A percentile compares a stretch with the other conserved stretches of the same genome.
phyloP scores from a whole-genome alignment of 1,139 yeast genomes.

The Schwanniomyces etchellsii region DNA sequence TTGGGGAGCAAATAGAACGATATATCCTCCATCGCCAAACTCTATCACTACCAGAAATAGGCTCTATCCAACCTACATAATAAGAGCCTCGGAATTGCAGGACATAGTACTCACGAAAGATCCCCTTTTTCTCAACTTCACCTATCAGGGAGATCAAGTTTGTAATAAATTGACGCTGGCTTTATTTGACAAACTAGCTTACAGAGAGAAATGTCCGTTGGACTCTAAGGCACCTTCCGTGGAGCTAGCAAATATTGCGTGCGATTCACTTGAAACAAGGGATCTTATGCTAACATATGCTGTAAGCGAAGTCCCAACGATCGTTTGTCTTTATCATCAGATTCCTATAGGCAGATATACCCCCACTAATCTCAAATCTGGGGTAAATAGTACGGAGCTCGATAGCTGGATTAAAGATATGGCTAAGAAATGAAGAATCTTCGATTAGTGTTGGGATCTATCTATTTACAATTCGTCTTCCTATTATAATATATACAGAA shows the following conservation, averaged over 20 bases:
- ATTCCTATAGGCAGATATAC: slow-evolving; percentile 50
- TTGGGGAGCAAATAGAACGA: slow-evolving; percentile 12
- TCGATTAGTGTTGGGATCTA: neutral
- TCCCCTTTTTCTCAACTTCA: slow-evolving; percentile 70
- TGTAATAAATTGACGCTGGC: slow-evolving; percentile 62
- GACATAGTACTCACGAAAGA: slow-evolving; percentile 47
- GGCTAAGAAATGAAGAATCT: slow-evolving; percentile 1
- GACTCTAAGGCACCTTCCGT: slow-evolving; percentile 26
- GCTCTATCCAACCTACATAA: slow-evolving; percentile 36
- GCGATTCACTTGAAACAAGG: slow-evolving; percentile 58
- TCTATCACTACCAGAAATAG: slow-evolving; percentile 36
- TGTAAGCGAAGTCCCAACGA: slow-evolving; percentile 55
- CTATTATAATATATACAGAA: slow-evolving; percentile 4
- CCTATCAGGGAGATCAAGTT: slow-evolving; percentile 57
- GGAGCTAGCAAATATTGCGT: slow-evolving; percentile 64
- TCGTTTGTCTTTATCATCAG: slow-evolving; percentile 65
- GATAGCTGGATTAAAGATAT: slow-evolving; percentile 45
- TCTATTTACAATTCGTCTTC: too few relatives aligned
- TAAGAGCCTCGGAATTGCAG: slow-evolving; percentile 50
- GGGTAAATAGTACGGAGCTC: slow-evolving; percentile 48
- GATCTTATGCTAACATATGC: slow-evolving; percentile 56
- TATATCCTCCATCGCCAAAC: slow-evolving; percentile 32
- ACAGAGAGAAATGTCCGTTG: slow-evolving; percentile 44
- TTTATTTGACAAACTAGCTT: slow-evolving; percentile 49
- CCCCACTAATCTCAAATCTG: slow-evolving; percentile 28